Conservation (phyloP, 1,284 basidiomycete genomes). For the Trametes sp. region DNA sequence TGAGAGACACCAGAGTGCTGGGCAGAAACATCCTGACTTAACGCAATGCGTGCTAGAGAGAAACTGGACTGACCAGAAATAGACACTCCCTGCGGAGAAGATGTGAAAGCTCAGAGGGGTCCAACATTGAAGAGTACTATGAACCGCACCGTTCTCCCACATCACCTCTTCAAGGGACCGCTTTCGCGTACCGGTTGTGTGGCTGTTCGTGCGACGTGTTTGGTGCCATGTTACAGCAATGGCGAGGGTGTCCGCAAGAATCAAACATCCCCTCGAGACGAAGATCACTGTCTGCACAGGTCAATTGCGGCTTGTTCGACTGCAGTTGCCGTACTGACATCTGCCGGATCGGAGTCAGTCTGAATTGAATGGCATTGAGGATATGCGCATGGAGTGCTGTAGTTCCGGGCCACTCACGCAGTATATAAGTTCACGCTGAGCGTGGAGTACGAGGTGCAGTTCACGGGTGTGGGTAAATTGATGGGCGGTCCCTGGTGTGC, state of each 20-base stretch:
- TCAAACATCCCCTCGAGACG: background rate
- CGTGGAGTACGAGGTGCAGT: too few species aligned
- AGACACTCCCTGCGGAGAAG: background rate
- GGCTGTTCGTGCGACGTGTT: background rate
- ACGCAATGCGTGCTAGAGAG: too few species aligned
- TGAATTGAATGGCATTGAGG: too few species aligned
- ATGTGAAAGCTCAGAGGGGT: too few species aligned
- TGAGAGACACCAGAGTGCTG: background rate
- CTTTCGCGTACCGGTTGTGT: background rate
- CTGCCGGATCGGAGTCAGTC: too few species aligned
- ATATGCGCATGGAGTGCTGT: too few species aligned
- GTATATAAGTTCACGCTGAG: background rate
- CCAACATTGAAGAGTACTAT: too few species aligned
- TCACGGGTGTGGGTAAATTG: too few species aligned
- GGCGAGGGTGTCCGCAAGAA: background rate
- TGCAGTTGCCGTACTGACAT: background rate
- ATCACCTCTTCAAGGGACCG: background rate
- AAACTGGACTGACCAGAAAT: background rate
- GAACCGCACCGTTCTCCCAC: background rate
- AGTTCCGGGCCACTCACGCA: background rate
- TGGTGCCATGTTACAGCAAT: background rate
- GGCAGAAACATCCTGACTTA: too few species aligned
- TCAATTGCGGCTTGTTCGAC: background rate
- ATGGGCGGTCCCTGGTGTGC: too few species aligned
- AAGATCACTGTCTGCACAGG: background rate